Conservation (phyloP, 345 rosid species). For the Psidium guajava region DNA sequence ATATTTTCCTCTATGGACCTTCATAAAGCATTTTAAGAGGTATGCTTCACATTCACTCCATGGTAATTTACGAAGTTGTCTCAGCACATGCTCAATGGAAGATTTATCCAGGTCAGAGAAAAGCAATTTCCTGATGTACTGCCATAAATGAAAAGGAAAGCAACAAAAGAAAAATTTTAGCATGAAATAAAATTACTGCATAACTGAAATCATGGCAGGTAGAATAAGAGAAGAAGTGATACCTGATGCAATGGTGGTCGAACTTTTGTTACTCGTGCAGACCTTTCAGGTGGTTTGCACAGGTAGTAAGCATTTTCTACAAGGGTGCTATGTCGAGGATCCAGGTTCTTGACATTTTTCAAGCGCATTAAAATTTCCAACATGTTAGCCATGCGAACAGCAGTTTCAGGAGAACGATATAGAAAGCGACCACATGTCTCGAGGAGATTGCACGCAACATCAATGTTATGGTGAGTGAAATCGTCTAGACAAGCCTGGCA, state of each 20-base stretch:
- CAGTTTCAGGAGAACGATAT: constrained; percentile 94
- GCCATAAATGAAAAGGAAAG: constrained; percentile 14
- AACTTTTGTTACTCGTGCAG: constrained; percentile 81
- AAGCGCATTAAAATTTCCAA: constrained; percentile 98
- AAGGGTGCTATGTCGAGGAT: constrained; percentile 94
- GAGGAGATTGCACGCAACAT: constrained; percentile 95
- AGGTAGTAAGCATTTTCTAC: constrained; percentile 99
- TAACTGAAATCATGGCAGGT: background rate
- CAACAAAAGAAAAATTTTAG: background rate
- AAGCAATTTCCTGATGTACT: constrained; percentile 84
- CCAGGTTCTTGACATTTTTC: constrained; percentile 98
- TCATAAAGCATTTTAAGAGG: constrained; percentile 94
- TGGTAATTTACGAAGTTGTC: constrained; percentile 95
- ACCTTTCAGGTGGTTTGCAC: constrained; percentile 99
- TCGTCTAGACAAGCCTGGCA: constrained; percentile 94
- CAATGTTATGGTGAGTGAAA: constrained; percentile 98
- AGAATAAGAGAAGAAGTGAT: background rate
- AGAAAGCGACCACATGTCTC: constrained; percentile 99
- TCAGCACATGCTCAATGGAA: constrained; percentile 78
- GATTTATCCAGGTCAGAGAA: constrained; percentile 97
- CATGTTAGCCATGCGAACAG: constrained; percentile 91
- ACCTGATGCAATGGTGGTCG: constrained; percentile 96
- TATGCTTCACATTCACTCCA: constrained; percentile 93
- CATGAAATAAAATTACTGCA: background rate
- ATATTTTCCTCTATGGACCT: constrained; percentile 91